Base-by-base conservation (phyloP, 2,329 filamentous ascomycete species). In the Thermomyces lanuginosus region DNA sequence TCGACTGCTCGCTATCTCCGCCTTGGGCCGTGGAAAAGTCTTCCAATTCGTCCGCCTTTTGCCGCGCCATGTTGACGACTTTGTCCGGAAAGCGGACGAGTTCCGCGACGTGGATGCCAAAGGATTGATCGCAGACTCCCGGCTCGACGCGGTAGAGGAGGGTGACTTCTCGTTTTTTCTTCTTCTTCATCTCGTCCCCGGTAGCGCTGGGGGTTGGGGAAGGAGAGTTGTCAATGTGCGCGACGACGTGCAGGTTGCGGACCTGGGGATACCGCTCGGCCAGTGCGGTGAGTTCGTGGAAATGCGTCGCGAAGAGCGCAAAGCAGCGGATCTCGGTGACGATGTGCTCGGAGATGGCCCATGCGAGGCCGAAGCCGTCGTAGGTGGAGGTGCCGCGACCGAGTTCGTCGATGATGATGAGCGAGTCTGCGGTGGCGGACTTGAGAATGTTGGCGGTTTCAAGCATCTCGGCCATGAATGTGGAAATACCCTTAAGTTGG, bases 381-480 rank as follows among this genome's bases (percentile, higher is more conserved):
- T 98, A 98, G 0, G 91, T 98, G 35, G 83, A 93, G 0, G 89
- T 98, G 31, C 89, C 89, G 34, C 89, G 81, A 26, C 89, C 89
- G 2, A 98, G 71, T 52, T 98, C 89, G 51, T 98, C 91, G 41
- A 98, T 93, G 53, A 98, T 95, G 56, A 98, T 95, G 28, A 98
- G 68, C 4, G 82, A 92, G 49, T 98, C 89, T 16, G 77, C 72
- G 0, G 89, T 98, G 2, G 89, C 89, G 0, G 82, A 91, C 58
- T 95, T 95, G 46, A 98, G 73, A 38, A 98, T 98, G 49, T 95
- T 95, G 39, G 89, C 83, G 1, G 89, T 98, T 52, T 98, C 89
- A 12, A 98, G 69, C 89, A 98, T 98, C 58, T 98, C 89, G 2
- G 89, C 89, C 91, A 98, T 98, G 54, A 98, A 98, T 0, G 89